Conservation (phyloP, 2,329 filamentous ascomycete genomes). For the Aureobasidium sp. region DNA sequence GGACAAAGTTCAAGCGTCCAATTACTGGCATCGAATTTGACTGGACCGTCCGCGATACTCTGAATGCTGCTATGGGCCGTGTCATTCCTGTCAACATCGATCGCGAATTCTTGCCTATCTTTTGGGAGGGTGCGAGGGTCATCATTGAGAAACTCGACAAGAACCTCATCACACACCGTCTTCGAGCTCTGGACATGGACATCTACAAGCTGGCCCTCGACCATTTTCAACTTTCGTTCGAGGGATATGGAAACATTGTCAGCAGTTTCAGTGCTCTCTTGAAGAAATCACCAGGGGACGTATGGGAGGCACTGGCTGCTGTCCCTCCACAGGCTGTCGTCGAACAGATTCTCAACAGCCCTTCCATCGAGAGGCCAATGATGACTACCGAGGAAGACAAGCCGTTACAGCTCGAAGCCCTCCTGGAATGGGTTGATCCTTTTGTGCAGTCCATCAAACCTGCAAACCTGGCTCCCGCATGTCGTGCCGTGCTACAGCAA, state of each 20-base stretch:
- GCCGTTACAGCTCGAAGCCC: constrained; percentile 48
- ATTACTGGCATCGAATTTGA: constrained; percentile 73
- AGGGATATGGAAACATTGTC: constrained; percentile 61
- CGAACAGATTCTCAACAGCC: constrained; percentile 75
- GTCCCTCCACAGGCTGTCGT: constrained; percentile 73
- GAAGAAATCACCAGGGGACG: constrained; percentile 67
- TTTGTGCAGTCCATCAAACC: constrained; percentile 72
- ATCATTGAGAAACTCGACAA: constrained; percentile 70
- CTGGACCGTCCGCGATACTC: constrained; percentile 71
- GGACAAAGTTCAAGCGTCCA: constrained; percentile 57
- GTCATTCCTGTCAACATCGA: constrained; percentile 51
- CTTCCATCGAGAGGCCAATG: constrained; percentile 56
- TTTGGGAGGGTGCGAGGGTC: constrained; percentile 71
- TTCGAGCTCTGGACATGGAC: constrained; percentile 72
- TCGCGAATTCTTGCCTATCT: constrained; percentile 54
- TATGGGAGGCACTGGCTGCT: constrained; percentile 82
- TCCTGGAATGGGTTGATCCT: constrained; percentile 70
- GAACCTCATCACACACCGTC: constrained; percentile 66
- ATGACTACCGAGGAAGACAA: constrained; percentile 48
- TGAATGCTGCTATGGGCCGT: constrained; percentile 59
- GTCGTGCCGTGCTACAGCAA: constrained; percentile 69
- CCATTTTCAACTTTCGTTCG: constrained; percentile 49
- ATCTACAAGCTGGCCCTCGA: constrained; percentile 54
- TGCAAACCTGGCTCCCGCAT: constrained; percentile 70
- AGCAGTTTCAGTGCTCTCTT: constrained; percentile 65